Evolutionary conservation across 805 yeast species (phyloP).

Genomic region (Candida krabiensis): DNA sequence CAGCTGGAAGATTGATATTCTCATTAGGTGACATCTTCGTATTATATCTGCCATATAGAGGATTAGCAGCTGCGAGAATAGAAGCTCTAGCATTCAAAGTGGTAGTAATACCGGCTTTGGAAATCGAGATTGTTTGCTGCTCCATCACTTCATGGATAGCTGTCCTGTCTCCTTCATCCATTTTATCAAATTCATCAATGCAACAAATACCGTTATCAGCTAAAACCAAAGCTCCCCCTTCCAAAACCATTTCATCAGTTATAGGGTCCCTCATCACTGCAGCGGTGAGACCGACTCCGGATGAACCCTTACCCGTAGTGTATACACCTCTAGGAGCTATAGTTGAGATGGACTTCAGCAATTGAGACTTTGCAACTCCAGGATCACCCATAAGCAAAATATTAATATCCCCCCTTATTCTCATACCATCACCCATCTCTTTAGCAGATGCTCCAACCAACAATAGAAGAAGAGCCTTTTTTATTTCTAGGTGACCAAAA

Average conservation of each 20-base stretch:
- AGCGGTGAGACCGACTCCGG: slow-evolving; percentile 98
- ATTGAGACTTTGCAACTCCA: slow-evolving; percentile 98
- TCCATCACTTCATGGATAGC: slow-evolving; percentile 99
- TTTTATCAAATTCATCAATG: slow-evolving; percentile 97
- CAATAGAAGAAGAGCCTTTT: slow-evolving; percentile 81
- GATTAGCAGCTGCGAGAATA: slow-evolving; percentile 98
- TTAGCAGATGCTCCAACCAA: slow-evolving; percentile 96
- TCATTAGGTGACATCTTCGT: slow-evolving; percentile 88
- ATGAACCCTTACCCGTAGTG: slow-evolving; percentile 97
- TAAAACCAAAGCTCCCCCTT: slow-evolving; percentile 95
- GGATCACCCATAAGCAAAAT: slow-evolving; percentile 98
- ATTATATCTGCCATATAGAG: slow-evolving; percentile 92
- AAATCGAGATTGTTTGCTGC: slow-evolving; percentile 95
- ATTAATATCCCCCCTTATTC: slow-evolving; percentile 95
- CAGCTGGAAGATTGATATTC: slow-evolving; percentile 95
- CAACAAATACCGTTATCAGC: slow-evolving; percentile 99
- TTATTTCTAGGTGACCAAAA: slow-evolving; percentile 90
- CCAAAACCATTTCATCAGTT: slow-evolving; percentile 97
- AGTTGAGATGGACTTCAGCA: slow-evolving; percentile 84
- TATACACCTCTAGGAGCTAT: slow-evolving; percentile 96
- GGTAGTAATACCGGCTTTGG: slow-evolving; percentile 97
- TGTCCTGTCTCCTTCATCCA: slow-evolving; percentile 96
- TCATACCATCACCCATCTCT: slow-evolving; percentile 93
- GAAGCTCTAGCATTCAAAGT: slow-evolving; percentile 95
- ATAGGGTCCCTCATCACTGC: slow-evolving; percentile 99